These are phyloP conservation scores for Ophryocystis elektroscirrha DNA, from an alignment of 169 alveolate species.

Conservation along the genomic window DNA sequence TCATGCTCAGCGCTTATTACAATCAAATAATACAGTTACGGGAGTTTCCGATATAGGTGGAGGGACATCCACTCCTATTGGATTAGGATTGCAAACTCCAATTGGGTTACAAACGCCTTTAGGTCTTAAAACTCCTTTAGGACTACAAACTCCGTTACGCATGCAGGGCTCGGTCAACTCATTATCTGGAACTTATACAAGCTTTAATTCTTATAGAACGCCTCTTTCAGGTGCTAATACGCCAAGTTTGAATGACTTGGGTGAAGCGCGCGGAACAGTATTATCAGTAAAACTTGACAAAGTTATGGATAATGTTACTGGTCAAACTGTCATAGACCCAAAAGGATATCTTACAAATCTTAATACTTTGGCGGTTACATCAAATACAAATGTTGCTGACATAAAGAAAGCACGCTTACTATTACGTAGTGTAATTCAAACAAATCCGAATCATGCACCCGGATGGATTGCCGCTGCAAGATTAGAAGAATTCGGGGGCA, in stretches of 20 bases:
- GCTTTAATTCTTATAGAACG: conserved; percentile 4
- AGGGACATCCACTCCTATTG: conserved; percentile 33
- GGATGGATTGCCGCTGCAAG: conserved; percentile 99
- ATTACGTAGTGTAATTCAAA: conserved; percentile 54
- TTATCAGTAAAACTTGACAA: conserved; percentile 11
- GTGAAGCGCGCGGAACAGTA: background rate
- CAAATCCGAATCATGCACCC: conserved; percentile 81
- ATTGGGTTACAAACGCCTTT: conserved; percentile 47
- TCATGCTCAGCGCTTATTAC: background rate
- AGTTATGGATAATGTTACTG: background rate
- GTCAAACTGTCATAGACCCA: conserved; percentile 22
- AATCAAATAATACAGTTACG: conserved; percentile 16
- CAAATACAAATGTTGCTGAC: conserved; percentile 15
- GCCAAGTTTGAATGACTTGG: background rate
- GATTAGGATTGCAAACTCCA: conserved; percentile 40
- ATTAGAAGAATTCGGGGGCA: conserved; percentile 76
- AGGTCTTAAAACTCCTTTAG: conserved; percentile 48
- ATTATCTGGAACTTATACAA: background rate
- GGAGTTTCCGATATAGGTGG: conserved; percentile 34
- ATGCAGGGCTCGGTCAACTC: conserved; percentile 36
- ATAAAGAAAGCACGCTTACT: conserved; percentile 7
- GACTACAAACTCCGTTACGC: conserved; percentile 40
- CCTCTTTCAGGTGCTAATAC: conserved; percentile 1
- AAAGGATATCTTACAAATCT: conserved; percentile 35
- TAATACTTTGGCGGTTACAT: conserved; percentile 10